Base-by-base conservation (phyloP, 352 stramenopile genomes). In the Albugo candida region DNA sequence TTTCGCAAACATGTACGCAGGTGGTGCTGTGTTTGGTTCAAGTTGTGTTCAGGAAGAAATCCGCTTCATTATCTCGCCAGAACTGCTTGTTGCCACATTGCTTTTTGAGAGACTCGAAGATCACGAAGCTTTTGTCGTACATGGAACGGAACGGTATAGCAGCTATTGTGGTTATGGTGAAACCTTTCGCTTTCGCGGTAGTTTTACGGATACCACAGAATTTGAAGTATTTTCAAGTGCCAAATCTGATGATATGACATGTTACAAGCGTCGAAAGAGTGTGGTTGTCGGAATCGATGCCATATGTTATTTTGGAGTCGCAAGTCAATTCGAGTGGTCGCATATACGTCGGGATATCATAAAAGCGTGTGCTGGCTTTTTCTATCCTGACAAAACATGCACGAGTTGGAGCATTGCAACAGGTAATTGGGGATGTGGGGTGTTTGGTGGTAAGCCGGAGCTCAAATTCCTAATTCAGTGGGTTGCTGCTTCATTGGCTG, bases 21-120 rank as follows among this genome's bases (percentile, higher is more conserved):
- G 76, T 16, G 76, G 76, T 19, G 76, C 73, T 13, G 76, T 86
- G n/a, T 60, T 89, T 17, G 69, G 64, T 24, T 61, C 56, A 31
- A 74, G 76, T 0, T 83, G 70, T 18, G 76, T 89, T 2, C 76
- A 89, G 43, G 76, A 89, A 56, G 76, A 89, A 61, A 89, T 89
- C 42, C 76, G 74, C 2, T 89, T 89, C 17, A 27, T 82, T 20
- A 47, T 86, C 10, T 83, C 71, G 13, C 76, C 76, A 0, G 76
- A 89, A 47, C 53, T 85, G 20, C 50, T 89, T 11, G 58, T 83
- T 17, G 47, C 72, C 10, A 86, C 73, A 37, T 56, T 83, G 5
- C 37, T 87, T 2, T 76, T 82, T 45, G 65, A 66, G 6, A 69
- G 67, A 35, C 48, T 87, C 20, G 72, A 81, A 36, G 42, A 58